A percentile compares a stretch with the other conserved stretches of the same genome.
Conservation (phyloP, 148 eudicot genomes). For the Camellia granthamiana region DNA sequence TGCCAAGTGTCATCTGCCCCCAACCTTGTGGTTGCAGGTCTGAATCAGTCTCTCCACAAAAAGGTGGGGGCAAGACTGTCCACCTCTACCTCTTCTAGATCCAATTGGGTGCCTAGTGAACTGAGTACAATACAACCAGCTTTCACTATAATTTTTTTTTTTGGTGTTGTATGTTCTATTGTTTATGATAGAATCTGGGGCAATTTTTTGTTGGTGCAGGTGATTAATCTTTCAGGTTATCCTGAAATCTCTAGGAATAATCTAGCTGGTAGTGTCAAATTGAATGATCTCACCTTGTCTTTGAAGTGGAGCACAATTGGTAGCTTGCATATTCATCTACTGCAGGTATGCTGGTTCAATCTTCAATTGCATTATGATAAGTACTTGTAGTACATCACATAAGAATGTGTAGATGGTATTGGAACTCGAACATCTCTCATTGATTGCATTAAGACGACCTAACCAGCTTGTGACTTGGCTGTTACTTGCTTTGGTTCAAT, state of each 20-base stretch:
- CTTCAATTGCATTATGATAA: background rate
- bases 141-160: no score
- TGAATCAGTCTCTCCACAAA: no score
- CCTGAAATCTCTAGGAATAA: conserved; percentile 60
- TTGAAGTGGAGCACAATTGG: conserved; percentile 85
- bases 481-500: background rate
- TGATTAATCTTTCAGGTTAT: conserved; percentile 54
- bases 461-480: background rate
- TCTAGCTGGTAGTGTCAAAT: conserved; percentile 52
- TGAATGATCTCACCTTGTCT: conserved; percentile 53
- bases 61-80: no score
- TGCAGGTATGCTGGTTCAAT: conserved; percentile 48
- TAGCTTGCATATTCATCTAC: conserved; percentile 42
- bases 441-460: background rate
- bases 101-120: no score
- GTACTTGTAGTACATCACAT: background rate
- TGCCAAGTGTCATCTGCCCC: no score
- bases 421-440: background rate
- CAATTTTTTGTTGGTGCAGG: conserved; percentile 39
- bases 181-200: background rate
- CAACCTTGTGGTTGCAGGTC: no score
- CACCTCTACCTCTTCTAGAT: no score
- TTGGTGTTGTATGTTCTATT: background rate
- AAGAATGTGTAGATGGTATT: background rate
- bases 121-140: no score